These are phyloP conservation scores for Cryptosporidium meleagridis DNA, from an alignment of 169 alveolate species.

Conservation along the genomic window DNA sequence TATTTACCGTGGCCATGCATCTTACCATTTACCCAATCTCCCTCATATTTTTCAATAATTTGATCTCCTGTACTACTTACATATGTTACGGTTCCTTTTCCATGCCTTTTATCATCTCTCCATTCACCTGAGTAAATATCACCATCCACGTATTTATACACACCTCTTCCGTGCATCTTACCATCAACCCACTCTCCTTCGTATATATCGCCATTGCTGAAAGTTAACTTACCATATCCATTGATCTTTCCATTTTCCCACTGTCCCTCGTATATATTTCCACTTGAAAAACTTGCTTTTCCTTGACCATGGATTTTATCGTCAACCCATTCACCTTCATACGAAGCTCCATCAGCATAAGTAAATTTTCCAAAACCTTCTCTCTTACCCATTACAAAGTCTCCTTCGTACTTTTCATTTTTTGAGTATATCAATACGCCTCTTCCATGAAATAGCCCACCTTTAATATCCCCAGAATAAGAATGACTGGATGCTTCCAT, in stretches of 20 bases:
- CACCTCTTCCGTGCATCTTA: constrained; percentile 94
- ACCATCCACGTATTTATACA: constrained; percentile 93
- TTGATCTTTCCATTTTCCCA: constrained; percentile 94
- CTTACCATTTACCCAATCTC: constrained; percentile 92
- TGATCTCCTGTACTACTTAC: constrained; percentile 78
- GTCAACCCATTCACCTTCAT: constrained; percentile 95
- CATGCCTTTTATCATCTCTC: constrained; percentile 94
- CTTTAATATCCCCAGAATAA: constrained; percentile 91
- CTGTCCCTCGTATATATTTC: constrained; percentile 88
- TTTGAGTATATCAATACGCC: constrained; percentile 89
- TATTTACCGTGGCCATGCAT: constrained; percentile 95
- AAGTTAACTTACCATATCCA: constrained; percentile 92
- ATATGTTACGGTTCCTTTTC: constrained; percentile 92
- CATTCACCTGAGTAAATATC: constrained; percentile 94
- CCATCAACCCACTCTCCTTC: constrained; percentile 97
- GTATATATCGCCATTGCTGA: constrained; percentile 93
- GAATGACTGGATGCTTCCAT: constrained; percentile 81
- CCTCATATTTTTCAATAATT: constrained; percentile 90
- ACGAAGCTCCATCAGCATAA: constrained; percentile 94
- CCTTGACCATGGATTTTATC: constrained; percentile 95
- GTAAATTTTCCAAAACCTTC: constrained; percentile 93
- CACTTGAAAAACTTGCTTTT: constrained; percentile 89
- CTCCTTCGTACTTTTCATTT: constrained; percentile 95
- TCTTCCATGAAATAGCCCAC: constrained; percentile 92
- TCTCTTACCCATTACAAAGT: constrained; percentile 93